These are phyloP conservation scores for Acaromyces ingoldii DNA, from an alignment of 1,284 basidiomycete species.

Conservation along the genomic window DNA sequence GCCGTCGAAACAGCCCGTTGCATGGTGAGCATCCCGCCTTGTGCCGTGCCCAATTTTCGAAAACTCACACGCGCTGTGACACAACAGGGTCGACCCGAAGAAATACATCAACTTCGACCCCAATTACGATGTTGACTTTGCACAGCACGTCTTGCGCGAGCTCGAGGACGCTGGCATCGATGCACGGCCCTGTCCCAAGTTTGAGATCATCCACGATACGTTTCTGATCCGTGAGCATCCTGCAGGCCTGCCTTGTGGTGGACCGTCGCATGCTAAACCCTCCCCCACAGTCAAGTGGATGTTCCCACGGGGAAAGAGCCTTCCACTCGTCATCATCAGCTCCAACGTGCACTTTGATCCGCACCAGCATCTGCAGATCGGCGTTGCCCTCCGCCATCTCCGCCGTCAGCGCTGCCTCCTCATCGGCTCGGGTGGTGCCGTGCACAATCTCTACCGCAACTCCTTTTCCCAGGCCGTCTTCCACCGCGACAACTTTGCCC, in stretches of 20 bases:
- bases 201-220: slow-evolving; percentile 41
- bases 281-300: slow-evolving; percentile 26
- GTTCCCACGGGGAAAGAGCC: slow-evolving; percentile 36
- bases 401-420: slow-evolving; percentile 27
- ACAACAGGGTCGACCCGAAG: slow-evolving; percentile 13
- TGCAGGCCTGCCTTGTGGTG: neutral
- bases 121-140: slow-evolving; percentile 21
- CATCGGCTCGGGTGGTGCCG: slow-evolving; percentile 38
- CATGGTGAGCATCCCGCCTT: no score
- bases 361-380: slow-evolving; percentile 29
- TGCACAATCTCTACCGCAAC: slow-evolving; percentile 44
- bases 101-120: slow-evolving; percentile 30
- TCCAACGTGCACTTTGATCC: slow-evolving; percentile 30
- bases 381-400: slow-evolving; percentile 26
- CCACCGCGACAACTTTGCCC: slow-evolving; percentile 33
- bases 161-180: slow-evolving; percentile 26
- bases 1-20: slow-evolving; percentile 36
- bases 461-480: slow-evolving; percentile 25
- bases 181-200: slow-evolving; percentile 21
- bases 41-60: no score
- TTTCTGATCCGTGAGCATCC: slow-evolving; percentile 26
- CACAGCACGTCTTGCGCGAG: slow-evolving; percentile 15
- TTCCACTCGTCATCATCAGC: slow-evolving; percentile 23
- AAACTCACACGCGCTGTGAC: no score
- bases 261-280: neutral